Percentiles rank a stretch among this genome's conserved stretches.
These are phyloP conservation scores for Lentinula lateritia DNA, from an alignment of 768 basidiomycete genomes.

Conservation along the genomic window DNA sequence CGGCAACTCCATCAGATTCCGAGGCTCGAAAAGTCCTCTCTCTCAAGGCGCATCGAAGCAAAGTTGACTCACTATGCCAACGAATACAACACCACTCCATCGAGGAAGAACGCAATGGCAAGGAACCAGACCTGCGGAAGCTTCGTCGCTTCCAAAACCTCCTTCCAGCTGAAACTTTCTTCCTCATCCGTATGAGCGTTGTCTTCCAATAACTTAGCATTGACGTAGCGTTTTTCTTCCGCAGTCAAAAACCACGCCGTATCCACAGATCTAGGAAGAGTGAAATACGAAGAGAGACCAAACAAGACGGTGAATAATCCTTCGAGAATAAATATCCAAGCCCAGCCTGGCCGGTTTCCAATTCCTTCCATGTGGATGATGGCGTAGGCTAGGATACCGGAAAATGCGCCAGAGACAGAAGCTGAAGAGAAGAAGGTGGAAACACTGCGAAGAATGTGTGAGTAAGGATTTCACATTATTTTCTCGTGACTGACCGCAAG, in stretches of 20 bases:
- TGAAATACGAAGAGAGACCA: conserved; percentile 43
- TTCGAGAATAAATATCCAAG: conserved; percentile 13
- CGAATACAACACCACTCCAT: conserved; percentile 42
- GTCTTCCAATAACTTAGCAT: conserved; percentile 33
- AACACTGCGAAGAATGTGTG: conserved; percentile 15
- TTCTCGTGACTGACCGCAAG: conserved; percentile 30
- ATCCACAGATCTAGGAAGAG: conserved; percentile 40
- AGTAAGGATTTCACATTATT: conserved; percentile 20
- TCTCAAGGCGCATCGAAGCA: neutral
- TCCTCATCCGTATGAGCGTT: conserved; percentile 33
- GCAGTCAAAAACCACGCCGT: conserved; percentile 44
- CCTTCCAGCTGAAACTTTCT: conserved; percentile 52
- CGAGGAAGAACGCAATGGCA: conserved; percentile 45
- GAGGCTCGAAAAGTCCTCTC: too few species aligned
- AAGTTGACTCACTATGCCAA: conserved; percentile 39
- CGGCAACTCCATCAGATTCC: too few species aligned
- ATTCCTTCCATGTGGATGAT: conserved; percentile 62
- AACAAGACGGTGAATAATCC: conserved; percentile 60
- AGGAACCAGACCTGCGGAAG: conserved; percentile 54
- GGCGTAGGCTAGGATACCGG: conserved; percentile 61
- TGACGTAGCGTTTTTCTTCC: conserved; percentile 46
- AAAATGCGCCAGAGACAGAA: conserved; percentile 61
- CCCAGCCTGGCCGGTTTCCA: conserved; percentile 28
- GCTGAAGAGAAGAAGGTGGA: conserved; percentile 46
- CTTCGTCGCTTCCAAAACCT: conserved; percentile 42